Evolutionary conservation across 257 asterid genomes (phyloP).

Genomic region (Nicotiana tomentosiformis): DNA sequence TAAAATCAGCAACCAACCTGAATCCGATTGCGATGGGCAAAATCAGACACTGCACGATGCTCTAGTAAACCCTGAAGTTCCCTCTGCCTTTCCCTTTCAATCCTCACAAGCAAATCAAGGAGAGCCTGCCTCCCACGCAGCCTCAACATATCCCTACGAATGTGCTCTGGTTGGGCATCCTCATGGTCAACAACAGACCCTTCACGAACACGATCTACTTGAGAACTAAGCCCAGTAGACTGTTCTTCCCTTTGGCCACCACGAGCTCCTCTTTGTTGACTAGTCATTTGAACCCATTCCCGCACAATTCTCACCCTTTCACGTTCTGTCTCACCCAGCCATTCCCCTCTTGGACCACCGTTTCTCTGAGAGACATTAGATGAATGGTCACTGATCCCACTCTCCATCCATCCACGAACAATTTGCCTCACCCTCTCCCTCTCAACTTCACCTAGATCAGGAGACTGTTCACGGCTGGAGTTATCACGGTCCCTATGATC

Average conservation of each 20-base stretch:
- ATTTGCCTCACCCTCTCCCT: conserved; percentile 93
- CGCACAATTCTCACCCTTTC: conserved; percentile 93
- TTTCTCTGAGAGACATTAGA: conserved; percentile 59
- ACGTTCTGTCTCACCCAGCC: conserved; percentile 94
- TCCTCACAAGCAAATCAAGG: conserved; percentile 76
- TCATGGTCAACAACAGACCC: conserved; percentile 46
- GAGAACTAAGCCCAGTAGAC: conserved; percentile 30
- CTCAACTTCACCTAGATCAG: conserved; percentile 82
- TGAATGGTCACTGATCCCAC: conserved; percentile 59
- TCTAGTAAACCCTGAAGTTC: conserved; percentile 79
- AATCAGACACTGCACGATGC: conserved; percentile 89
- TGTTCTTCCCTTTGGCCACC: conserved; percentile 54
- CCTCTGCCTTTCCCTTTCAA: conserved; percentile 78
- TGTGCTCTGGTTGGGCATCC: conserved; percentile 75
- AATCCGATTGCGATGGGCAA: conserved; percentile 89
- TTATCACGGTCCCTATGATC: conserved; percentile 42
- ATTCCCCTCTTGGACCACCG: conserved; percentile 68
- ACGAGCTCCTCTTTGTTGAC: conserved; percentile 78
- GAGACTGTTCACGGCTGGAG: conserved; percentile 91
- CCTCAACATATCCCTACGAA: conserved; percentile 75
- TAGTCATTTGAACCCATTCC: conserved; percentile 93
- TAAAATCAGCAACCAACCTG: conserved; percentile 43
- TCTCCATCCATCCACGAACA: conserved; percentile 98
- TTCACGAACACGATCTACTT: conserved; percentile 46
- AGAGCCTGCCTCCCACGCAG: conserved; percentile 83